phyloP scores from a whole-genome alignment of 2,329 filamentous ascomycete genomes.

The Phialophora macrospora region DNA sequence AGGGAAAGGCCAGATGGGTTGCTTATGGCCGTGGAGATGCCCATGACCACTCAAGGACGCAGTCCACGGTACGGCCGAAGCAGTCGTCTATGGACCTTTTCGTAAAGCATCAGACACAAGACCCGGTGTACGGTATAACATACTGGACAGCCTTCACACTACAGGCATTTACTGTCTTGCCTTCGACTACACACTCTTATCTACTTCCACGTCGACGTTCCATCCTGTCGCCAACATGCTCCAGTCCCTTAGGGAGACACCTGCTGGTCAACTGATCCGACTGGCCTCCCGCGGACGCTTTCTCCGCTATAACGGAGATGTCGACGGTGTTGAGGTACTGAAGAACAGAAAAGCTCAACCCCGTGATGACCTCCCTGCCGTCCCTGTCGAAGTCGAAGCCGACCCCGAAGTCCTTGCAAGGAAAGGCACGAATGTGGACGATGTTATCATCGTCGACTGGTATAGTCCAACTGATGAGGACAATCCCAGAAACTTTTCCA shows the following conservation, averaged over 20 bases:
- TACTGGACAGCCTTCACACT: neutral
- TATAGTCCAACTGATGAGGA: constrained; percentile 57
- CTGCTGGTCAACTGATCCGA: constrained; percentile 11
- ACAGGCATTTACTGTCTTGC: neutral
- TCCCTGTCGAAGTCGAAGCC: neutral
- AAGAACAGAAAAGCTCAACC: neutral
- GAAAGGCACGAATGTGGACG: constrained; percentile 37
- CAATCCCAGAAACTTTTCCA: constrained; percentile 53
- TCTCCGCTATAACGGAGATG: constrained; percentile 6
- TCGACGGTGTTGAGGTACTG: constrained; percentile 2
- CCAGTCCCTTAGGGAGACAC: constrained; percentile 3
- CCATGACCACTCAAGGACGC: neutral
- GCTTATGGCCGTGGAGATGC: neutral
- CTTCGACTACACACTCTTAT: neutral
- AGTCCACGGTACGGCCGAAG: constrained; percentile 1
- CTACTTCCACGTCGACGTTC: neutral
- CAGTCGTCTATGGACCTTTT: neutral
- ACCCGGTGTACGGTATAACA: neutral
- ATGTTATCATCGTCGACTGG: constrained; percentile 44
- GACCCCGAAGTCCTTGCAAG: constrained; percentile 14
- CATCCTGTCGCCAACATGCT: neutral
- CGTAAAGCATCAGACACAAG: neutral
- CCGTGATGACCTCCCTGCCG: neutral
- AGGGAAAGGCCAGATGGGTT: neutral
- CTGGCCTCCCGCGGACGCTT: neutral